Evolutionary conservation across 208 protist species (phyloP), one percentile per base, ranked within the genome.

Genomic region (Angomonas desouzai): DNA sequence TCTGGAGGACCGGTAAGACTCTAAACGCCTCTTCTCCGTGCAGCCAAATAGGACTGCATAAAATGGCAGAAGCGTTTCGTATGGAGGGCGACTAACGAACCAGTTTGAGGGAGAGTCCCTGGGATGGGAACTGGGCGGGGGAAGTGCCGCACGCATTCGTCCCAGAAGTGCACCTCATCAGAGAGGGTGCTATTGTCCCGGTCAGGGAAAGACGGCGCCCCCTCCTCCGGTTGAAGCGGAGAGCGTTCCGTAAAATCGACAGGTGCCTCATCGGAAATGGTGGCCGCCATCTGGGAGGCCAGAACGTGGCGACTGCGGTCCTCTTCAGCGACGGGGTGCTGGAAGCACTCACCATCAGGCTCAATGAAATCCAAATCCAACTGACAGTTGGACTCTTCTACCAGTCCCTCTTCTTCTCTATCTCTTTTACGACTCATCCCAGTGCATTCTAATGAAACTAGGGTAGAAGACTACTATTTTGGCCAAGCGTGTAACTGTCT

Each of bases 1-100:
- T n/a, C n/a, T n/a, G n/a, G 73, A 77, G 20, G 77, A 77, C 0
- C 82, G 73, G 60, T 81, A 53, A 20, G 77, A 81, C 68, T n/a
- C 75, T 67, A 30, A 78, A 69, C 33, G 72, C 76, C 66, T 85
- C 77, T 6, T 29, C 76, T 23, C 23, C 1, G 73, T 76, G 32
- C 84, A 76, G 11, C 76, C 78, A 85, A 79, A 64, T 93, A 93
- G 0, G 81, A 79, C 38, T 77, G 61, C 40, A 93, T 65, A 67
- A 93, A 93, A 25, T 55, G 55, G 27, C 73, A 77, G 68, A 86
- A 93, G 53, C 84, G 83, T 47, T 77, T 56, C 10, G 69, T 76
- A 68, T 93, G 87, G 66, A 80, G 85, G 32, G 66, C 51, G 7
- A 68, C 57, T 30, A 74, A 76, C 36, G 77, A 74, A 38, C 78